Percentiles rank a stretch among this genome's conserved stretches.
Conservation (phyloP, 805 yeast species). For the Saturnispora hagleri region DNA sequence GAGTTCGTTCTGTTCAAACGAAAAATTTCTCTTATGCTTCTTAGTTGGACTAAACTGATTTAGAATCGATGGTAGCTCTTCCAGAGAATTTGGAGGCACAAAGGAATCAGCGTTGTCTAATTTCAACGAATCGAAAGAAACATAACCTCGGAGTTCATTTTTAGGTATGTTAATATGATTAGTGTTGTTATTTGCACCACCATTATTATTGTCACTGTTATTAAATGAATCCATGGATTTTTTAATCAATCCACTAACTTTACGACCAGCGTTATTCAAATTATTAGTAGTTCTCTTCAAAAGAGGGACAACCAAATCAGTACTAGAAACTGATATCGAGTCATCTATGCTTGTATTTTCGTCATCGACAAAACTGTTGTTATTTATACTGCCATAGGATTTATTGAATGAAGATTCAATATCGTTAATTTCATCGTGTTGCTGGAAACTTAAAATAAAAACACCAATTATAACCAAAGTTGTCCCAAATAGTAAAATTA, state of each 20-base stretch:
- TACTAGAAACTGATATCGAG: slow-evolving; percentile 5
- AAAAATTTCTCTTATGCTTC: slow-evolving; percentile 29
- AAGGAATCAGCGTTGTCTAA: not conserved
- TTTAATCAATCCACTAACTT: slow-evolving; percentile 21
- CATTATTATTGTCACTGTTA: slow-evolving; percentile 1
- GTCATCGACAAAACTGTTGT: not conserved
- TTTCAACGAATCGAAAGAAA: slow-evolving; percentile 34
- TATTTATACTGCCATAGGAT: slow-evolving; percentile 1
- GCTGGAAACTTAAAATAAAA: slow-evolving; percentile 49
- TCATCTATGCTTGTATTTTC: not conserved
- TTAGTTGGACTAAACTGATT: not conserved
- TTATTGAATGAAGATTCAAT: not conserved
- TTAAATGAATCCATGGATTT: slow-evolving; percentile 20
- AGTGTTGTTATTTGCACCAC: not conserved
- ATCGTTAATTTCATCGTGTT: slow-evolving; percentile 6
- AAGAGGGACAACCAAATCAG: slow-evolving; percentile 19
- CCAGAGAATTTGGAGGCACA: not conserved
- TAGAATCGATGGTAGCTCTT: not conserved
- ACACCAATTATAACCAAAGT: slow-evolving; percentile 59
- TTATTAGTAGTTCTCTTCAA: slow-evolving; percentile 20
- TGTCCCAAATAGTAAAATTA: slow-evolving; percentile 35
- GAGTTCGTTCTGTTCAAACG: slow-evolving; percentile 46
- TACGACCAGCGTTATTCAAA: slow-evolving; percentile 20
- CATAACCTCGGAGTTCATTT: slow-evolving; percentile 24
- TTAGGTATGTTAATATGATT: slow-evolving; percentile 1